Conservation (phyloP, 148 eudicot genomes). For the Linanthus parryae region DNA sequence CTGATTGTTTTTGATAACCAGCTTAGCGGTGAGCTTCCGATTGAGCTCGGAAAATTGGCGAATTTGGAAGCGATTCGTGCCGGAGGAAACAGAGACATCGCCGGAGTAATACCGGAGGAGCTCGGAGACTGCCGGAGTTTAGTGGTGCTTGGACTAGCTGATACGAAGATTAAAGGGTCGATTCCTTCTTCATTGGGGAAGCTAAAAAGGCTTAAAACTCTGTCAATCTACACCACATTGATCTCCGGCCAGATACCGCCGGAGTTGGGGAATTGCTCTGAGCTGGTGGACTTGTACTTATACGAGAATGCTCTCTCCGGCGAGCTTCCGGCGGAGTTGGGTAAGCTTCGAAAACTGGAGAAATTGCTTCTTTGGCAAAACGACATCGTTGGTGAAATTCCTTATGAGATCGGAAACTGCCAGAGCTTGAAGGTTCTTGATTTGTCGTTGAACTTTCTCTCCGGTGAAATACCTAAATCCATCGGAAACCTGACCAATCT, state of each 20-base stretch:
- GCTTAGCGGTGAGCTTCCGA: slow-evolving; percentile 52
- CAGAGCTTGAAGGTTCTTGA: slow-evolving; percentile 47
- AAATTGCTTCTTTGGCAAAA: slow-evolving; percentile 76
- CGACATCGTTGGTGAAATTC: slow-evolving; percentile 63
- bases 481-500: slow-evolving; percentile 55
- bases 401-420: slow-evolving; percentile 66
- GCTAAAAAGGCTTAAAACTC: slow-evolving; percentile 46
- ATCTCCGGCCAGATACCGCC: slow-evolving; percentile 73
- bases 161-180: slow-evolving; percentile 59
- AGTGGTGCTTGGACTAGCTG: slow-evolving; percentile 69
- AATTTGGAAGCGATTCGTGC: slow-evolving; percentile 44
- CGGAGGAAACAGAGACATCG: slow-evolving; percentile 69
- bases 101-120: slow-evolving; percentile 60
- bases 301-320: slow-evolving; percentile 85
- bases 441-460: slow-evolving; percentile 56
- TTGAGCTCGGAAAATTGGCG: slow-evolving; percentile 43
- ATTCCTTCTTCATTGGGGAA: slow-evolving; percentile 63
- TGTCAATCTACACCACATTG: slow-evolving; percentile 76
- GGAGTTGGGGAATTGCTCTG: slow-evolving; percentile 73
- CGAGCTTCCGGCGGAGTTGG: slow-evolving; percentile 57
- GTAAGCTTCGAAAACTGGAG: slow-evolving; percentile 64
- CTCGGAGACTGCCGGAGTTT: slow-evolving; percentile 50
- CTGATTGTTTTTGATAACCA: slow-evolving; percentile 53
- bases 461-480: slow-evolving; percentile 61
- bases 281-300: slow-evolving; percentile 56